phyloP scores from a whole-genome alignment of 495 filamentous ascomycete genomes.

The Aspergillus avenaceus region DNA sequence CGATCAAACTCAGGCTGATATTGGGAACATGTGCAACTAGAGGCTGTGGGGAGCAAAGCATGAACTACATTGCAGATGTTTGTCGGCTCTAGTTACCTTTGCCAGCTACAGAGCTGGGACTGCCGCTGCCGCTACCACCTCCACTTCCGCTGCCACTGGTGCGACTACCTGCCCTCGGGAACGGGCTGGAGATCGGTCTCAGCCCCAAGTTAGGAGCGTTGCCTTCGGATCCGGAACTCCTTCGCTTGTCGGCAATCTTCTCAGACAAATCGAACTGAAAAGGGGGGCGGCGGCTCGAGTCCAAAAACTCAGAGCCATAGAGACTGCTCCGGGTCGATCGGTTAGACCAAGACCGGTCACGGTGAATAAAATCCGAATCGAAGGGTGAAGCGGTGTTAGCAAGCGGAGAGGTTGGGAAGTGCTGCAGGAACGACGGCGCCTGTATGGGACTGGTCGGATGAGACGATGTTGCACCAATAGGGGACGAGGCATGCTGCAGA shows the following conservation, averaged over 20 bases:
- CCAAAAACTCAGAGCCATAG: slow-evolving; percentile 38
- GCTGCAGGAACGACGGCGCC: slow-evolving; percentile 30
- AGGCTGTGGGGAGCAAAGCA: background rate
- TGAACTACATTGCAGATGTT: background rate
- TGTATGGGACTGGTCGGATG: slow-evolving; percentile 39
- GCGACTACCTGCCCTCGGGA: slow-evolving; percentile 39
- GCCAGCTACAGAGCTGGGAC: slow-evolving; percentile 39
- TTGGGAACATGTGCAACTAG: background rate
- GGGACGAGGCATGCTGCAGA: slow-evolving; percentile 36
- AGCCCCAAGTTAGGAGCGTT: slow-evolving; percentile 26
- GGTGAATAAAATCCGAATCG: slow-evolving; percentile 29
- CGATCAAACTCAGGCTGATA: background rate
- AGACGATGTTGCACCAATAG: slow-evolving; percentile 29
- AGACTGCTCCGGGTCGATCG: slow-evolving; percentile 41
- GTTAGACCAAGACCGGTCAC: slow-evolving; percentile 46
- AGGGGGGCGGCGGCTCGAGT: slow-evolving; percentile 29
- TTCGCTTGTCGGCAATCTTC: slow-evolving; percentile 25
- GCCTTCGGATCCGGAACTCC: slow-evolving; percentile 30
- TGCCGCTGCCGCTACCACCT: slow-evolving; percentile 40
- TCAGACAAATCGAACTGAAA: slow-evolving; percentile 36
- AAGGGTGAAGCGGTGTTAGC: slow-evolving; percentile 31
- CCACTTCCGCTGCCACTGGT: slow-evolving; percentile 45
- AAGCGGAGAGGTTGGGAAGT: slow-evolving; percentile 34
- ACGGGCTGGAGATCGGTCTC: slow-evolving; percentile 36
- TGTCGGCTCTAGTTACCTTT: slow-evolving; percentile 17